Evolutionary conservation across 2,329 filamentous ascomycete species (phyloP).

Genomic region (Lachnum nothofagi): DNA sequence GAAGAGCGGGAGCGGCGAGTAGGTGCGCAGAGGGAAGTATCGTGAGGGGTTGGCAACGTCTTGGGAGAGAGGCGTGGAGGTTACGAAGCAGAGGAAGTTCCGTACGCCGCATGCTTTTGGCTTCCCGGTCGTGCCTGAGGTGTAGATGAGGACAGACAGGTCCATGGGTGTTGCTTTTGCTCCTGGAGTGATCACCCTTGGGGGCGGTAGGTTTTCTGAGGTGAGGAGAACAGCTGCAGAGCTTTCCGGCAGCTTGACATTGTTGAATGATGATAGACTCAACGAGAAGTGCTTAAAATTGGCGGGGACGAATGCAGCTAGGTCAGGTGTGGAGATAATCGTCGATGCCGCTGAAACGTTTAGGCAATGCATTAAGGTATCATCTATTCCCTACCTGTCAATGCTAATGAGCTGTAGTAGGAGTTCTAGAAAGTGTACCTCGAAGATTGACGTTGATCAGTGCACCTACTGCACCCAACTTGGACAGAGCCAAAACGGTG

Average conservation of each 20-base stretch:
- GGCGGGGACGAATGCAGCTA: slow-evolving; percentile 33
- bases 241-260: slow-evolving; percentile 5
- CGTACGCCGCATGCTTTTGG: slow-evolving; percentile 42
- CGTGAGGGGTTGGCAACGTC: slow-evolving; percentile 37
- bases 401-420: neutral
- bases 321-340: slow-evolving; percentile 42
- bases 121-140: slow-evolving; percentile 44
- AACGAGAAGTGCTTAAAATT: slow-evolving; percentile 35
- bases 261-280: slow-evolving; percentile 35
- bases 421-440: slow-evolving; percentile 29
- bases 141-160: slow-evolving; percentile 40
- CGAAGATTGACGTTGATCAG: slow-evolving; percentile 44
- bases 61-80: slow-evolving; percentile 34
- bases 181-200: slow-evolving; percentile 17
- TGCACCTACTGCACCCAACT: slow-evolving; percentile 41
- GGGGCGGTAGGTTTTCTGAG: slow-evolving; percentile 13
- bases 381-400: slow-evolving; percentile 30
- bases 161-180: slow-evolving; percentile 35
- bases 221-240: slow-evolving; percentile 11
- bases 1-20: slow-evolving; percentile 44
- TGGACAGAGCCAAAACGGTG: slow-evolving; percentile 40
- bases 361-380: slow-evolving; percentile 42
- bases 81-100: slow-evolving; percentile 35
- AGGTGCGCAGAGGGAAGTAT: slow-evolving; percentile 42
- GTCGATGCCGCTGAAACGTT: slow-evolving; percentile 37